Evolutionary conservation across 768 basidiomycete species (phyloP).

Genomic region (Pseudohyphozyma bogoriensis): DNA sequence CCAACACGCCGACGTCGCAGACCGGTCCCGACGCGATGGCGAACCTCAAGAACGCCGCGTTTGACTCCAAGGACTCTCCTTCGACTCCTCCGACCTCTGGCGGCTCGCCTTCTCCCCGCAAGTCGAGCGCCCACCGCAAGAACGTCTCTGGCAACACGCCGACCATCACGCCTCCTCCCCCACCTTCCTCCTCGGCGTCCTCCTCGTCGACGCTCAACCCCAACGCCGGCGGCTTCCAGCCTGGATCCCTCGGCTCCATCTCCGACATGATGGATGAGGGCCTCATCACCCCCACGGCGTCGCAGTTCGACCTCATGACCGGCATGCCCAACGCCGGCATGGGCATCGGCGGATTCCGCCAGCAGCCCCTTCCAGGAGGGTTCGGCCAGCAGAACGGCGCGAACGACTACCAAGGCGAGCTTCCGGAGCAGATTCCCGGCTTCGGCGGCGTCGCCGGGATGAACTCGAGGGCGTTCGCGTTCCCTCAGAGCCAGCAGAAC

Average conservation of each 20-base stretch:
- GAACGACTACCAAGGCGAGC: conserved; percentile 39
- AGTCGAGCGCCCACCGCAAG: conserved; percentile 12
- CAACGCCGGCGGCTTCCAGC: conserved; percentile 47
- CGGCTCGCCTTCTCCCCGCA: too few species aligned
- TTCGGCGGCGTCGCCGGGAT: conserved; percentile 71
- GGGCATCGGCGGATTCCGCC: conserved; percentile 78
- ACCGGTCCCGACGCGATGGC: too few species aligned
- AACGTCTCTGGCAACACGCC: conserved; percentile 1
- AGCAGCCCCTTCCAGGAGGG: conserved; percentile 42
- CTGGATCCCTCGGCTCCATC: conserved; percentile 49
- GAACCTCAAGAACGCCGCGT: too few species aligned
- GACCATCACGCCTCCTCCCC: conserved; percentile 31
- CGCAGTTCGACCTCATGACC: conserved; percentile 29
- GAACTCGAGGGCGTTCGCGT: neutral
- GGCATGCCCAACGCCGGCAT: conserved; percentile 56
- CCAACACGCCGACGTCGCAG: too few species aligned
- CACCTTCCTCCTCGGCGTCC: conserved; percentile 59
- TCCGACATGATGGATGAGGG: conserved; percentile 32
- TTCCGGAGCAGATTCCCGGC: conserved; percentile 39
- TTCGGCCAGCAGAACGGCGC: too few species aligned
- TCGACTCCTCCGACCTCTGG: too few species aligned
- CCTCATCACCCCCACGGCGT: conserved; percentile 32
- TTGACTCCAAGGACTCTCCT: too few species aligned
- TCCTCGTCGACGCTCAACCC: conserved; percentile 35
- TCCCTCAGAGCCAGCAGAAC: conserved; percentile 38